phyloP scores from a whole-genome alignment of 208 protist species.

The Trichomonas vaginalis region DNA sequence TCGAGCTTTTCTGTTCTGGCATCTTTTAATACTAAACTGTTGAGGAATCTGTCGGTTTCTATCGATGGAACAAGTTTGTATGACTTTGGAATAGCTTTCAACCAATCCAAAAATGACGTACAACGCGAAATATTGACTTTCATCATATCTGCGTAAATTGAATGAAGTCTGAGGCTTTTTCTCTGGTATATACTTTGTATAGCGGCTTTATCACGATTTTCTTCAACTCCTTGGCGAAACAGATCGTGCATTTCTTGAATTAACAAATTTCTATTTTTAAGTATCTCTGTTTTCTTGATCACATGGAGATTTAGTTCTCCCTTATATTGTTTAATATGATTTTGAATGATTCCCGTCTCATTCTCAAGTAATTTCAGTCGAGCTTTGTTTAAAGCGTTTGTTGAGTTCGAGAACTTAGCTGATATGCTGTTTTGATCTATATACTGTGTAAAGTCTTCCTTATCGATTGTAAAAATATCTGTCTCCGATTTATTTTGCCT shows the following conservation, averaged over 20 bases:
- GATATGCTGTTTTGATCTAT: background rate
- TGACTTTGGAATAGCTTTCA: background rate
- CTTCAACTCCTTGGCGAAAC: background rate
- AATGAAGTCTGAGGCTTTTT: background rate
- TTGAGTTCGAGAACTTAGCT: background rate
- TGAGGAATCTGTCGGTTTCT: background rate
- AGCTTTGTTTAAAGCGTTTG: background rate
- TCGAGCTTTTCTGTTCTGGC: background rate
- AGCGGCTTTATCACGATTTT: background rate
- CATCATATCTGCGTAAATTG: background rate
- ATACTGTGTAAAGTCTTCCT: background rate
- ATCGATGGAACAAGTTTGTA: background rate
- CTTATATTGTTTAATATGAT: background rate
- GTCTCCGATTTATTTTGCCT: background rate
- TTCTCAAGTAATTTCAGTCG: background rate
- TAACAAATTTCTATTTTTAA: background rate
- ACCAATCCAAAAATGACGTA: background rate
- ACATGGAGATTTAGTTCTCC: background rate
- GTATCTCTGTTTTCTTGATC: background rate
- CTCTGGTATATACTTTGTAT: background rate
- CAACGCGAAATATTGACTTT: background rate
- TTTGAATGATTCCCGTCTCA: background rate
- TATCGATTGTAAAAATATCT: background rate
- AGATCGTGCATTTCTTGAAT: background rate
- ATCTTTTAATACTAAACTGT: background rate